A percentile compares a stretch with the other conserved stretches of the same genome.
Conservation (phyloP, 2,329 filamentous ascomycete genomes). For the Escovopsis weberi region DNA sequence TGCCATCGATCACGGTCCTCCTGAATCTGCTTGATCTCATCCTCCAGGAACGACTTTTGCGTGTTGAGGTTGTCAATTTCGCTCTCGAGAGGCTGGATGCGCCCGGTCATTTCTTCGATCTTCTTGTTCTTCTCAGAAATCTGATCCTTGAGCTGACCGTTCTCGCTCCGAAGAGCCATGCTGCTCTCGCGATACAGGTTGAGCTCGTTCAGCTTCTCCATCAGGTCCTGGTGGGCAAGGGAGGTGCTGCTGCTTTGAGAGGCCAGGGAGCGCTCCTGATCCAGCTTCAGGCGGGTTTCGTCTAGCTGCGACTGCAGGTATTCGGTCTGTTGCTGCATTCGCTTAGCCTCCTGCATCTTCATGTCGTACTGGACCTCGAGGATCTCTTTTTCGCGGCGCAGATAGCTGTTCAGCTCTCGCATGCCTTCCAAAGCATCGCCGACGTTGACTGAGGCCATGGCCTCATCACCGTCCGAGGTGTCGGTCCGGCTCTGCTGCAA, state of each 20-base stretch:
- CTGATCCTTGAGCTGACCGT: constrained; percentile 61
- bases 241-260: constrained; percentile 59
- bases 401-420: constrained; percentile 79
- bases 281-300: constrained; percentile 73
- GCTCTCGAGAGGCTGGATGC: constrained; percentile 69
- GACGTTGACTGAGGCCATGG: constrained; percentile 33
- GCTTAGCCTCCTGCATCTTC: constrained; percentile 73
- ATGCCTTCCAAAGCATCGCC: constrained; percentile 57
- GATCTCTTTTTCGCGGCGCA: constrained; percentile 94
- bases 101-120: constrained; percentile 57
- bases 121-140: constrained; percentile 60
- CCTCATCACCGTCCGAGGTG: constrained; percentile 35
- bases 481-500: constrained; percentile 61
- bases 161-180: constrained; percentile 76
- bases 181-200: constrained; percentile 95
- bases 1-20: constrained; percentile 92
- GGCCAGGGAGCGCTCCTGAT: constrained; percentile 70
- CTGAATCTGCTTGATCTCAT: constrained; percentile 76
- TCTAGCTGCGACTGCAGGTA: constrained; percentile 81
- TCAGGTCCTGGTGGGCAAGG: constrained; percentile 73
- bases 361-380: constrained; percentile 92
- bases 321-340: constrained; percentile 78
- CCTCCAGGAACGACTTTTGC: constrained; percentile 65
- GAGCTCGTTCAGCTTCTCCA: constrained; percentile 89
- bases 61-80: constrained; percentile 72